A percentile compares a stretch with the other conserved stretches of the same genome.
Evolutionary conservation across 768 basidiomycete species (phyloP).

Genomic region (Lentinula guzmanii): DNA sequence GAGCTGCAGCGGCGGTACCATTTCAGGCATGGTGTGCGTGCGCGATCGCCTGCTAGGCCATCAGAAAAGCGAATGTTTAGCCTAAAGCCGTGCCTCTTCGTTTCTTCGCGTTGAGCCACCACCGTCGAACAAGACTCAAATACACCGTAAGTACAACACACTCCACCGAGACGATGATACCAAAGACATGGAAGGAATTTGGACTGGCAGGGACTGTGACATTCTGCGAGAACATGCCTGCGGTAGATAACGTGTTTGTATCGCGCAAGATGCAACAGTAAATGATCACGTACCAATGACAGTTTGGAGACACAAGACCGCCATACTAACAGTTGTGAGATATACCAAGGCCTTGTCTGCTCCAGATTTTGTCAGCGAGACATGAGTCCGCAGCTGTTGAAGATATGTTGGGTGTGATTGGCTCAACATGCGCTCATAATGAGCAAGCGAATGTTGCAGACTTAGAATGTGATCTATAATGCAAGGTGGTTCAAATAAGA

Average conservation of each 20-base stretch:
- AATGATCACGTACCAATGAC: conserved; percentile 40
- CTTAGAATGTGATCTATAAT: conserved; percentile 81
- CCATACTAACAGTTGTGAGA: conserved; percentile 63
- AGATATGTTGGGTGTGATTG: conserved; percentile 86
- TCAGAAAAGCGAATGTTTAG: neutral
- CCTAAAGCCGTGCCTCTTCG: conserved; percentile 13
- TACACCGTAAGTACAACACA: conserved; percentile 39
- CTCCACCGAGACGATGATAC: conserved; percentile 41
- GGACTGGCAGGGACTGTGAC: conserved; percentile 53
- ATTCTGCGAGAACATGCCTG: conserved; percentile 70
- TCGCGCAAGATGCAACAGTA: neutral
- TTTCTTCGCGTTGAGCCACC: conserved; percentile 57
- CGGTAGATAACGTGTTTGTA: neutral
- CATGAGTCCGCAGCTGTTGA: conserved; percentile 62
- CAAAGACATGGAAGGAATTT: conserved; percentile 48
- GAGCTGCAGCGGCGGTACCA: neutral
- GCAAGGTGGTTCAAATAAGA: neutral
- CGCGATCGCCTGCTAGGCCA: neutral
- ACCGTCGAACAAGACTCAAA: conserved; percentile 45
- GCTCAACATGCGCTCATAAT: conserved; percentile 85
- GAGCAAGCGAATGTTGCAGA: conserved; percentile 74
- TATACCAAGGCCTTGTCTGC: conserved; percentile 62
- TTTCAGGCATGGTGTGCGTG: neutral
- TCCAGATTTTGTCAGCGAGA: conserved; percentile 51
- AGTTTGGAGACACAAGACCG: conserved; percentile 59